phyloP scores from a whole-genome alignment of 331 rosid species.

The Dryas integrifolia region DNA sequence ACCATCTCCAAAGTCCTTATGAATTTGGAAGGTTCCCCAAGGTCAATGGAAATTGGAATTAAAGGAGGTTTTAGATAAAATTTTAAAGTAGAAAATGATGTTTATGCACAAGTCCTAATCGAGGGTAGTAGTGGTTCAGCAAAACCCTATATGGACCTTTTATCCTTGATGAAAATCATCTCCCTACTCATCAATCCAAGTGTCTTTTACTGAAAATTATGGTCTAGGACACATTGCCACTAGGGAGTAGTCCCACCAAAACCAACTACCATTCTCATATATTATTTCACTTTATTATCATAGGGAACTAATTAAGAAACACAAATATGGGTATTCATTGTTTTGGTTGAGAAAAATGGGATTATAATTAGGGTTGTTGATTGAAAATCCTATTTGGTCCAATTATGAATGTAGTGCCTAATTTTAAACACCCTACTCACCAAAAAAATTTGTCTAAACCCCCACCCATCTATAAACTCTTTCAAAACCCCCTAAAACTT shows the following conservation, averaged over 20 bases:
- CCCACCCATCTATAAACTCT: too few species aligned
- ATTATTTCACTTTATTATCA: background rate
- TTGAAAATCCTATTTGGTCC: too few species aligned
- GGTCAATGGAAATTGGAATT: constrained; percentile 24
- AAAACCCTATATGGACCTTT: background rate
- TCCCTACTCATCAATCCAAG: constrained; percentile 8
- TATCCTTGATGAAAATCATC: background rate
- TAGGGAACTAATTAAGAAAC: background rate
- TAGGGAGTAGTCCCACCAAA: constrained; percentile 1
- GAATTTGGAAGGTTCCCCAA: constrained; percentile 7
- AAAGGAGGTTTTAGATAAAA: background rate
- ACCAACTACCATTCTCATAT: constrained; percentile 7
- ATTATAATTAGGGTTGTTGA: background rate
- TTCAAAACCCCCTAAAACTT: too few species aligned
- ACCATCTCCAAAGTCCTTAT: background rate
- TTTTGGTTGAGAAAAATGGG: constrained; percentile 13
- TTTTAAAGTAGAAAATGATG: background rate
- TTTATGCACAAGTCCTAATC: constrained; percentile 6
- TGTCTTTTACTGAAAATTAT: background rate
- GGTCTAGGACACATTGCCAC: background rate
- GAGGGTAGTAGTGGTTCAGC: constrained; percentile 7
- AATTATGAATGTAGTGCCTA: too few species aligned
- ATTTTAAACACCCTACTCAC: too few species aligned
- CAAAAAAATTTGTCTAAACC: too few species aligned
- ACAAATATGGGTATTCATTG: background rate